Conservation (phyloP, 306 rosid genomes). For the Cicer yamashitae region DNA sequence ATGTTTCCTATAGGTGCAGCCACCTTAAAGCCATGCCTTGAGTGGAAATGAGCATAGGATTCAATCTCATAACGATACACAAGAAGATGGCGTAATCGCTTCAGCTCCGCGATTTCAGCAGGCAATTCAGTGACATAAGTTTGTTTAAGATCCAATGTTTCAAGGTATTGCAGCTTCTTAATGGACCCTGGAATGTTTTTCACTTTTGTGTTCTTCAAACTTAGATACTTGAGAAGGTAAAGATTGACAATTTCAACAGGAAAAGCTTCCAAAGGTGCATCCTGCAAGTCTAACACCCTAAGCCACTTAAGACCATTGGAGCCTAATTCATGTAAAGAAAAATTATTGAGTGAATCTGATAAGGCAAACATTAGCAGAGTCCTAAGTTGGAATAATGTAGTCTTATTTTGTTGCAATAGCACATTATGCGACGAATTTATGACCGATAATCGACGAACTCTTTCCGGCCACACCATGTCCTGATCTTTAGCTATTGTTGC, state of each 20-base stretch:
- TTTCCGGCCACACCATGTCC: constrained; percentile 54
- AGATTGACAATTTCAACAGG: constrained; percentile 56
- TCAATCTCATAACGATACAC: constrained; percentile 57
- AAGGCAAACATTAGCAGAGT: constrained; percentile 61
- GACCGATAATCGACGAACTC: constrained; percentile 62
- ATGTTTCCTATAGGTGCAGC: constrained; percentile 50
- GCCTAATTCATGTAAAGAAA: constrained; percentile 34
- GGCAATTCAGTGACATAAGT: constrained; percentile 58
- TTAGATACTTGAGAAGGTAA: constrained; percentile 55
- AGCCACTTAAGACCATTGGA: constrained; percentile 50
- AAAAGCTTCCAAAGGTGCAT: constrained; percentile 52
- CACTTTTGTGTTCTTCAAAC: constrained; percentile 59
- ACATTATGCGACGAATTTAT: constrained; percentile 44
- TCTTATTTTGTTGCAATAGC: constrained; percentile 37
- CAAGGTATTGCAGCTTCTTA: constrained; percentile 53
- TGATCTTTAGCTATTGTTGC: constrained; percentile 58
- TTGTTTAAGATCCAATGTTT: constrained; percentile 65
- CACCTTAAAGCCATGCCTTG: constrained; percentile 57
- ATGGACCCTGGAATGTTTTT: constrained; percentile 55
- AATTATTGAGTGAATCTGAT: constrained; percentile 49
- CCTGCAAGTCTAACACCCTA: constrained; percentile 56
- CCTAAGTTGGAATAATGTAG: constrained; percentile 52
- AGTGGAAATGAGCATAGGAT: constrained; percentile 50
- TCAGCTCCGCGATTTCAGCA: constrained; percentile 63
- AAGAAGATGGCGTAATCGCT: constrained; percentile 56